phyloP scores from a whole-genome alignment of 768 basidiomycete species.

The Leucocoprinus birnbaumii region DNA sequence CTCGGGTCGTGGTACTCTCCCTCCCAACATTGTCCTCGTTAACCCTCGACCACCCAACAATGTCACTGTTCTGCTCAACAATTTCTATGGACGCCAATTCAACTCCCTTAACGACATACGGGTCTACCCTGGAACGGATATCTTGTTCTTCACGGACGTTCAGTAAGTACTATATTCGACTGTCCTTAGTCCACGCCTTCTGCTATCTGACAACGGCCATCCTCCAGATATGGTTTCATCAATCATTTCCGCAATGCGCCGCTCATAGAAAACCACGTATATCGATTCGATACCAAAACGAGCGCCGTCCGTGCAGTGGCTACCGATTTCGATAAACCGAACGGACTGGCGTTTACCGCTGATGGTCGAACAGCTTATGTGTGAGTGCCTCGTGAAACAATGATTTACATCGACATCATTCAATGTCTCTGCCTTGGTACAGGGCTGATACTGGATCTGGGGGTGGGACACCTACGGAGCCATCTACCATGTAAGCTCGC shows the following conservation, averaged over 20 bases:
- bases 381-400: constrained; percentile 24
- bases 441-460: constrained; percentile 52
- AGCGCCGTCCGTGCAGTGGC: constrained; percentile 70
- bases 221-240: constrained; percentile 56
- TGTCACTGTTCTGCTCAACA: constrained; percentile 68
- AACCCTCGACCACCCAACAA: constrained; percentile 65
- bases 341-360: constrained; percentile 72
- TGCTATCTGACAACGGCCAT: too few species aligned
- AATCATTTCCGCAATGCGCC: constrained; percentile 66
- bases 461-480: constrained; percentile 53
- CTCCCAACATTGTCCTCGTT: constrained; percentile 62
- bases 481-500: constrained; percentile 65
- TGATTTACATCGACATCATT: background rate
- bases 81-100: constrained; percentile 78
- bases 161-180: constrained; percentile 37
- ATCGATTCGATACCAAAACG: constrained; percentile 68
- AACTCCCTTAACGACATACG: constrained; percentile 82
- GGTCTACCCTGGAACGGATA: constrained; percentile 59
- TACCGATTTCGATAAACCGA: constrained; percentile 69
- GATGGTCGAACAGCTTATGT: constrained; percentile 68
- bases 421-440: background rate
- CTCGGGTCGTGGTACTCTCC: constrained; percentile 60
- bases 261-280: constrained; percentile 71
- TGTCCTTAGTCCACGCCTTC: background rate
- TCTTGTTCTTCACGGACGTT: constrained; percentile 74